Percentiles rank a stretch among this genome's conserved stretches.
phyloP scores from a whole-genome alignment of 176 grass and related monocot species.

The Aechmea fasciata region DNA sequence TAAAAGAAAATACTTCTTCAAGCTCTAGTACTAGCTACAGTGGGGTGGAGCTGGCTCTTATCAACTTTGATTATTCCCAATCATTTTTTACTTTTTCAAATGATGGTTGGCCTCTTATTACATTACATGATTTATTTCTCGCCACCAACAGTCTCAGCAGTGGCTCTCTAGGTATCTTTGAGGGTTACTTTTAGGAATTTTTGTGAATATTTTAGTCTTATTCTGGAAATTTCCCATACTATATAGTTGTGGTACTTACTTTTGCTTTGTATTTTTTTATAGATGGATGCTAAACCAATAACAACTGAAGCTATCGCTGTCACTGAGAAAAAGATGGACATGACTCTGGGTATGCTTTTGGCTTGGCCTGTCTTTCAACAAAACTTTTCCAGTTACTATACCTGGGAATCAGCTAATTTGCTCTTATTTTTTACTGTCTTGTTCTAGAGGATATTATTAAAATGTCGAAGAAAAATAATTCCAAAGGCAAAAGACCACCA shows the following conservation, averaged over 20 bases:
- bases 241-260: not conserved
- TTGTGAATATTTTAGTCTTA: not conserved
- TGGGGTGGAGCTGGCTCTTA: too few species aligned
- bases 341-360: constrained; percentile 65
- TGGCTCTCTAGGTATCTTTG: not conserved
- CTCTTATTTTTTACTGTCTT: not conserved
- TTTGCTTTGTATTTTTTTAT: not conserved
- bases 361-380: not conserved
- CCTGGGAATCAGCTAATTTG: too few species aligned
- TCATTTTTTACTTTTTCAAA: too few species aligned
- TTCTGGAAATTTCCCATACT: not conserved
- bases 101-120: too few species aligned
- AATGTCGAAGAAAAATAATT: constrained; percentile 87
- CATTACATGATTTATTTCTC: too few species aligned
- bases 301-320: constrained; percentile 63
- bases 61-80: too few species aligned
- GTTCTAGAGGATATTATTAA: constrained; percentile 89
- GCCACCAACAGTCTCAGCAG: not conserved
- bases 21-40: too few species aligned
- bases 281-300: constrained; percentile 66
- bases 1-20: too few species aligned
- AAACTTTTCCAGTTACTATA: not conserved
- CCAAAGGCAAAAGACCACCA: constrained; percentile 47
- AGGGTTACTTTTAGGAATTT: not conserved
- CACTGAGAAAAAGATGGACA: constrained; percentile 99